phyloP scores from a whole-genome alignment of 352 stramenopile genomes.

The Pythium rishiriense region DNA sequence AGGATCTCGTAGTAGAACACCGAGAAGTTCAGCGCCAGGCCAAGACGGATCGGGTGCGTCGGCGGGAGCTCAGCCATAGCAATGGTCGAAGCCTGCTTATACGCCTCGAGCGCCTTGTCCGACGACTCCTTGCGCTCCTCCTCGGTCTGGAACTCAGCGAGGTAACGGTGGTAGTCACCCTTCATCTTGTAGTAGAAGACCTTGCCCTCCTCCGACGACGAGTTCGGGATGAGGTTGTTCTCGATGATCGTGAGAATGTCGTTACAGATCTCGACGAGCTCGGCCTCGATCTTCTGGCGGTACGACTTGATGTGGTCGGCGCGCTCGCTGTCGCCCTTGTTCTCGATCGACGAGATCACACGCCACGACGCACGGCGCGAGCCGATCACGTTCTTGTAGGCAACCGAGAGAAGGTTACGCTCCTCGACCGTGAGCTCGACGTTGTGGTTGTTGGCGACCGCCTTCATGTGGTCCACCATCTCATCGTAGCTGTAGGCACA shows the following conservation, averaged over 20 bases:
- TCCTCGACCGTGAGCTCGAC: conserved; percentile 98
- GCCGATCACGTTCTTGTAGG: conserved; percentile 99
- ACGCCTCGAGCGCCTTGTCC: conserved; percentile 74
- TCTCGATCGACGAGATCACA: conserved; percentile 98
- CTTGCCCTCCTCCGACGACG: conserved; percentile 96
- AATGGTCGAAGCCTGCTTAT: conserved; percentile 87
- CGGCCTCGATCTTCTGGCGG: conserved; percentile 95
- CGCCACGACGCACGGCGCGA: conserved; percentile 97
- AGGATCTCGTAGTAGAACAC: conserved; percentile 99
- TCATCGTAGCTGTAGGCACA: conserved; percentile 75
- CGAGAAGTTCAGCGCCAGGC: conserved; percentile 99
- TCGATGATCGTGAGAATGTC: conserved; percentile 98
- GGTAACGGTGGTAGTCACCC: conserved; percentile 99
- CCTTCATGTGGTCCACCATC: conserved; percentile 98
- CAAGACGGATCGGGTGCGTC: conserved; percentile 98
- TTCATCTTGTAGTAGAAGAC: conserved; percentile 99
- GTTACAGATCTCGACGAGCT: conserved; percentile 97
- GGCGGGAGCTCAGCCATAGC: conserved; percentile 96
- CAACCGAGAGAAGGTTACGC: conserved; percentile 95
- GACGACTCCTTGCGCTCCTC: conserved; percentile 95
- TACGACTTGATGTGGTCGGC: conserved; percentile 91
- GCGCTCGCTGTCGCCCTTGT: conserved; percentile 95
- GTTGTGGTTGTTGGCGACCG: conserved; percentile 95
- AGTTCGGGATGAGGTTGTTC: conserved; percentile 98
- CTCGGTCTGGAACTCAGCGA: conserved; percentile 98